Conservation (phyloP, 2,329 filamentous ascomycete species). For the Nigrospora sphaerica region DNA sequence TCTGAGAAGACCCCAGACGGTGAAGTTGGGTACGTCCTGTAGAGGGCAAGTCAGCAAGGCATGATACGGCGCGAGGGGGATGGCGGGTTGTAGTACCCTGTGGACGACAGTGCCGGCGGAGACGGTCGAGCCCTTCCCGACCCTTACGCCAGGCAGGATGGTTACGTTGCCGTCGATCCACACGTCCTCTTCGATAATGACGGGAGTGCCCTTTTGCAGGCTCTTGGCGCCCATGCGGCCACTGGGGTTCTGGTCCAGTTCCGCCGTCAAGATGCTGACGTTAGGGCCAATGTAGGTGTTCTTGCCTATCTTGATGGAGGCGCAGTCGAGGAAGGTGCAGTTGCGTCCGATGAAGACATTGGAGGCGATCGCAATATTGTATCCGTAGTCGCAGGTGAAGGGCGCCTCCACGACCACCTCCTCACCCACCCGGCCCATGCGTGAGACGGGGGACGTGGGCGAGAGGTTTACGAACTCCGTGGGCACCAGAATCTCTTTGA, state of each 20-base stretch:
- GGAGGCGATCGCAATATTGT: constrained; percentile 84
- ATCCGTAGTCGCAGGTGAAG: constrained; percentile 91
- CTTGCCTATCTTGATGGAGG: constrained; percentile 72
- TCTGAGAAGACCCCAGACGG: constrained; percentile 51
- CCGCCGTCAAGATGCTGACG: constrained; percentile 77
- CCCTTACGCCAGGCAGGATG: constrained; percentile 71
- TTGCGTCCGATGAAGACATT: constrained; percentile 77
- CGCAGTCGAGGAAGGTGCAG: constrained; percentile 83
- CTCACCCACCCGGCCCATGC: constrained; percentile 60
- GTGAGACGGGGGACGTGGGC: constrained; percentile 45
- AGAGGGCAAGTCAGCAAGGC: constrained; percentile 9
- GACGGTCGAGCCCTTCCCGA: constrained; percentile 72
- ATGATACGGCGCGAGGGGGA: neutral
- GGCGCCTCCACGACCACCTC: constrained; percentile 77
- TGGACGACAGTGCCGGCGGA: constrained; percentile 83
- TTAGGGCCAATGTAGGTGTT: constrained; percentile 73
- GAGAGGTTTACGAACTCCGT: constrained; percentile 48
- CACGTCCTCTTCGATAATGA: constrained; percentile 79
- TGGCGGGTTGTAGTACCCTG: constrained; percentile 41
- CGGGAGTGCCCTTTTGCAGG: constrained; percentile 60
- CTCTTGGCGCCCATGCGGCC: constrained; percentile 68
- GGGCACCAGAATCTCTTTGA: constrained; percentile 65
- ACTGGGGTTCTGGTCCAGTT: constrained; percentile 65
- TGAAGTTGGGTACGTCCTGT: constrained; percentile 59
- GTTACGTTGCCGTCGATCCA: constrained; percentile 74